phyloP scores from a whole-genome alignment of 2,329 filamentous ascomycete species.

The Leptographium radiaticola region DNA sequence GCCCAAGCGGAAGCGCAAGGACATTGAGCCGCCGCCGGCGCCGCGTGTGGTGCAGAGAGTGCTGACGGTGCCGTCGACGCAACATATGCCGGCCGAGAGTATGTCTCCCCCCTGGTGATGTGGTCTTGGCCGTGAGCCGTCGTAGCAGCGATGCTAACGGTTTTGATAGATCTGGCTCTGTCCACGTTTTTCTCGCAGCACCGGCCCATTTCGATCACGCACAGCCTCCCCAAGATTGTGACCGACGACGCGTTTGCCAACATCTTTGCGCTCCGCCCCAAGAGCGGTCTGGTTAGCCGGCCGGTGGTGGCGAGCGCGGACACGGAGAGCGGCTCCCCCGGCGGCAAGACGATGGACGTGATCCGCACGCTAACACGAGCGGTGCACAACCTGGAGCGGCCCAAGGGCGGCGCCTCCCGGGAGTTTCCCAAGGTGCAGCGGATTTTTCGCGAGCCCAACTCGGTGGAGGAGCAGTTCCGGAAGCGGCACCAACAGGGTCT shows the following conservation, averaged over 20 bases:
- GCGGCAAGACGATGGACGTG: conserved; percentile 43
- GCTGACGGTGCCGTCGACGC: conserved; percentile 62
- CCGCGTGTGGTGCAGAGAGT: conserved; percentile 32
- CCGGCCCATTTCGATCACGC: conserved; percentile 80
- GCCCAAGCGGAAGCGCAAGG: conserved; percentile 43
- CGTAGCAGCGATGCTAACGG: conserved; percentile 7
- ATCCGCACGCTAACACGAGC: conserved; percentile 53
- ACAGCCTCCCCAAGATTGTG: conserved; percentile 61
- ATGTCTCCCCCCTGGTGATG: conserved; percentile 14
- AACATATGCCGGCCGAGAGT: conserved; percentile 58
- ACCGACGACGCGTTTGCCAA: conserved; percentile 66
- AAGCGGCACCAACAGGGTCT: conserved; percentile 8
- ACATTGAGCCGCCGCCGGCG: conserved; percentile 30
- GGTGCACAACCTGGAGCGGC: conserved; percentile 45
- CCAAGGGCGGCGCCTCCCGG: conserved; percentile 28
- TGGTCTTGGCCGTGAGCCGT: no score
- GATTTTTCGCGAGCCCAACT: background rate
- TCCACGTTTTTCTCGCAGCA: conserved; percentile 95
- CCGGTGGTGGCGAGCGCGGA: conserved; percentile 46
- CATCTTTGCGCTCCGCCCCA: conserved; percentile 56
- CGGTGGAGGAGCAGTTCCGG: conserved; percentile 4
- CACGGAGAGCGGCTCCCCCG: conserved; percentile 17
- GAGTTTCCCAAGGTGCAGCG: background rate
- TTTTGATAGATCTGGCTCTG: conserved; percentile 58
- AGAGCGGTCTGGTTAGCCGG: conserved; percentile 22